Conservation (phyloP, 2,329 filamentous ascomycete genomes). For the Emericellopsis atlantica region DNA sequence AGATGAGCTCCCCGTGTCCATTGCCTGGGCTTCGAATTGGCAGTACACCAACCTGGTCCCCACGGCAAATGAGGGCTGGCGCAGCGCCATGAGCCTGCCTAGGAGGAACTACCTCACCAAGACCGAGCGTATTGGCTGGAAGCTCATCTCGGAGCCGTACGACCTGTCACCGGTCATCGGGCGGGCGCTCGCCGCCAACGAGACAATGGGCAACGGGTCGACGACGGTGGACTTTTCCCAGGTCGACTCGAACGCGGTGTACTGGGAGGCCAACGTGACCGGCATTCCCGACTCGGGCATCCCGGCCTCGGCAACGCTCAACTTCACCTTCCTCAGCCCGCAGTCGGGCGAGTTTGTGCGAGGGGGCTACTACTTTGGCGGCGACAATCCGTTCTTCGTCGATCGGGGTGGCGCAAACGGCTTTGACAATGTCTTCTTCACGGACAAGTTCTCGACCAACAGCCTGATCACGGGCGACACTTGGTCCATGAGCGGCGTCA, state of each 20-base stretch:
- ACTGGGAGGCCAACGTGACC: slow-evolving; percentile 41
- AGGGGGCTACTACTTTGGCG: slow-evolving; percentile 13
- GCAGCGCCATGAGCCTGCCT: slow-evolving; percentile 21
- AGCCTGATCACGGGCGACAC: slow-evolving; percentile 6
- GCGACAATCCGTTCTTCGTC: slow-evolving; percentile 14
- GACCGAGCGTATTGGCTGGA: slow-evolving; percentile 34
- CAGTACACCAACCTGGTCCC: slow-evolving; percentile 17
- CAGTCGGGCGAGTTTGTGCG: slow-evolving; percentile 11
- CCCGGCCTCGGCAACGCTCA: slow-evolving; percentile 10
- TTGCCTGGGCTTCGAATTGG: slow-evolving; percentile 23
- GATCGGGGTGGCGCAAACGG: slow-evolving; percentile 12
- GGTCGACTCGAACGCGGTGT: slow-evolving; percentile 36
- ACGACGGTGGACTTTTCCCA: slow-evolving; percentile 35
- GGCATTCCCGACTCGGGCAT: slow-evolving; percentile 11
- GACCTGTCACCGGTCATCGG: slow-evolving; percentile 34
- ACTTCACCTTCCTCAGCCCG: slow-evolving; percentile 14
- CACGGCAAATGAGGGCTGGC: slow-evolving; percentile 16
- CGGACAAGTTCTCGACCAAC: slow-evolving; percentile 14
- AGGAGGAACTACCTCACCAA: slow-evolving; percentile 22
- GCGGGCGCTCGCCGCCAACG: slow-evolving; percentile 25
- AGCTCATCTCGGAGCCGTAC: slow-evolving; percentile 35
- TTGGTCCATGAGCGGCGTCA: slow-evolving; percentile 17
- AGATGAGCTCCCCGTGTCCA: slow-evolving; percentile 14
- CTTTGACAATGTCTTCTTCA: slow-evolving; percentile 18
- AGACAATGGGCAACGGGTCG: slow-evolving; percentile 31